Conservation (phyloP, 176 grass and related monocot species). For the Pharus latifolius region DNA sequence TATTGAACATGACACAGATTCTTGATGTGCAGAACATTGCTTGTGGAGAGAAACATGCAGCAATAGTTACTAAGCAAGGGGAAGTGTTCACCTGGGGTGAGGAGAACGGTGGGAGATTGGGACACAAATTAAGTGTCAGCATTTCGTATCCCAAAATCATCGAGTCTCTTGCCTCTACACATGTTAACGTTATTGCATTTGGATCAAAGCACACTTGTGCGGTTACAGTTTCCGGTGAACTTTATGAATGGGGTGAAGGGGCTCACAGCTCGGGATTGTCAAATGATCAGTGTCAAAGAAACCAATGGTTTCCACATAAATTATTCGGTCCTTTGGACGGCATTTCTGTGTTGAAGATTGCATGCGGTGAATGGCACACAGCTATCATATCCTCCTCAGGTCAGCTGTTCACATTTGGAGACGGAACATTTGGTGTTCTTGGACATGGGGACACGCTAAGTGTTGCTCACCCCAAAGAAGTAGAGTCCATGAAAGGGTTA, state of each 20-base stretch:
- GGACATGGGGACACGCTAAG: slow-evolving; percentile 66
- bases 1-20: slow-evolving; percentile 54
- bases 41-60: slow-evolving; percentile 77
- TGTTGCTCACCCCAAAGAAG: slow-evolving; percentile 62
- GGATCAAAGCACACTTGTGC: slow-evolving; percentile 76
- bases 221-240: slow-evolving; percentile 60
- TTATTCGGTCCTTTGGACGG: slow-evolving; percentile 55
- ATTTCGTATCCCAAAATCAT: slow-evolving; percentile 55
- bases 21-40: slow-evolving; percentile 63
- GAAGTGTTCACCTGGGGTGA: slow-evolving; percentile 92
- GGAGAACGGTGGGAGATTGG: slow-evolving; percentile 60
- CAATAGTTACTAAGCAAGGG: slow-evolving; percentile 84
- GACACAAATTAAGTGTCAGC: slow-evolving; percentile 50
- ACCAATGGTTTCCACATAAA: slow-evolving; percentile 75
- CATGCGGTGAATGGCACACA: slow-evolving; percentile 92
- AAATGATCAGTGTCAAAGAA: slow-evolving; percentile 29
- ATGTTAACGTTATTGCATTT: slow-evolving; percentile 62
- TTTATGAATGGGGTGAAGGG: slow-evolving; percentile 83
- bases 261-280: slow-evolving; percentile 27
- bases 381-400: slow-evolving; percentile 68
- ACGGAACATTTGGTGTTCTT: slow-evolving; percentile 92
- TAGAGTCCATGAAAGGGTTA: slow-evolving; percentile 72
- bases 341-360: slow-evolving; percentile 58
- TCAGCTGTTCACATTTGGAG: slow-evolving; percentile 75
- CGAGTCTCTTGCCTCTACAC: slow-evolving; percentile 52